These are phyloP conservation scores for Lentinula sp. DNA, from an alignment of 768 basidiomycete genomes.

Conservation along the genomic window DNA sequence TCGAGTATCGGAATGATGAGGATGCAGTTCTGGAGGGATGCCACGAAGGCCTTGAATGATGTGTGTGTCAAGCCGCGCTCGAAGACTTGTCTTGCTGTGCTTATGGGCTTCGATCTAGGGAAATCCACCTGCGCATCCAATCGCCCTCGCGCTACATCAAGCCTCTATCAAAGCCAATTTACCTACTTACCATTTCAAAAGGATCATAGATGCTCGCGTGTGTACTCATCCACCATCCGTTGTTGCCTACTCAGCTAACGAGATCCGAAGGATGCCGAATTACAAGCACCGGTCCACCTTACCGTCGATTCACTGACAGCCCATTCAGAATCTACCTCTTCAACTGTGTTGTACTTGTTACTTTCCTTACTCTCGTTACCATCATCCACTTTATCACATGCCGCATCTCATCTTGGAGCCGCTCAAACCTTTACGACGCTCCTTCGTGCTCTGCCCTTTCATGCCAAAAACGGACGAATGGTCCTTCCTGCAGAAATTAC, in stretches of 20 bases:
- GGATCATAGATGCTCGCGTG: constrained; percentile 83
- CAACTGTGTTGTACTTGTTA: constrained; percentile 70
- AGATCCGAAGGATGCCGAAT: constrained; percentile 51
- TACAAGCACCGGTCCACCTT: constrained; percentile 57
- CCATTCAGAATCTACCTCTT: constrained; percentile 77
- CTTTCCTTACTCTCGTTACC: constrained; percentile 58
- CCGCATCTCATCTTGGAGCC: constrained; percentile 75
- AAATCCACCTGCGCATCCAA: constrained; percentile 74
- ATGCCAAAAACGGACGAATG: constrained; percentile 64
- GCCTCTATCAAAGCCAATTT: constrained; percentile 33
- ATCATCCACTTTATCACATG: constrained; percentile 58
- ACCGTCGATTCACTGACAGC: constrained; percentile 63
- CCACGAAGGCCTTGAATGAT: constrained; percentile 59
- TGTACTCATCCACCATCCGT: constrained; percentile 19
- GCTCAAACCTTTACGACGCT: constrained; percentile 69
- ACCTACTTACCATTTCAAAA: constrained; percentile 64
- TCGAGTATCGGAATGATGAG: constrained; percentile 74
- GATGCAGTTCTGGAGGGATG: constrained; percentile 85
- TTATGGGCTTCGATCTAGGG: constrained; percentile 36
- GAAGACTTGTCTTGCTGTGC: constrained; percentile 7
- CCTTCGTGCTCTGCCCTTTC: constrained; percentile 72
- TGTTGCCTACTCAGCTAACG: constrained; percentile 9
- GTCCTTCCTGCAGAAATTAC: constrained; percentile 81
- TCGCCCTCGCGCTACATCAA: constrained; percentile 66
- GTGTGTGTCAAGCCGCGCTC: constrained; percentile 30